These are phyloP conservation scores for Anisogramma anomala DNA, from an alignment of 2,329 filamentous ascomycete species.

Conservation along the genomic window DNA sequence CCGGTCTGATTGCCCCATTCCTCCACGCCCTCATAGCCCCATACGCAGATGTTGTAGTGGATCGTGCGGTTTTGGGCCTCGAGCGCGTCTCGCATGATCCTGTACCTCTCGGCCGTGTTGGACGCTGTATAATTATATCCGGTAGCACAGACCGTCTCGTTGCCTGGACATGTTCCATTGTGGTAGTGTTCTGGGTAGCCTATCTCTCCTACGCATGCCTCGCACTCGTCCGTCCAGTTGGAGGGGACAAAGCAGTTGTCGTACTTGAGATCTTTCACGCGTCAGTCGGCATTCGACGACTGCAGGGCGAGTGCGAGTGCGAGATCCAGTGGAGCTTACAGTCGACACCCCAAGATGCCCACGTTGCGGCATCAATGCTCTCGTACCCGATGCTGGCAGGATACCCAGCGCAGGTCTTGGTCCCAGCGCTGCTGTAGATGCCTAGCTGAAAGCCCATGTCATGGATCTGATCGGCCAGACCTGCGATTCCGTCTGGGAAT, in stretches of 20 bases:
- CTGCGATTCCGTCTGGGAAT: slow-evolving; percentile 4
- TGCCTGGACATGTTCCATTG: slow-evolving; percentile 1
- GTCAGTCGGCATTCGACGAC: background rate
- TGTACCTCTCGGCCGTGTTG: slow-evolving; percentile 31
- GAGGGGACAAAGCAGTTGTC: slow-evolving; percentile 6
- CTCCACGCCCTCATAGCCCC: slow-evolving; percentile 33
- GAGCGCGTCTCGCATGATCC: slow-evolving; percentile 33
- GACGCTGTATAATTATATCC: slow-evolving; percentile 36
- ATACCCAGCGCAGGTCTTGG: slow-evolving; percentile 4
- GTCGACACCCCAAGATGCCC: slow-evolving; percentile 7
- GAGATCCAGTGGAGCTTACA: background rate
- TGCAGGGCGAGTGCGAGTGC: no score
- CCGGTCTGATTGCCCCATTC: slow-evolving; percentile 33
- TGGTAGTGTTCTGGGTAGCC: background rate
- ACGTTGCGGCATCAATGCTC: slow-evolving; percentile 3
- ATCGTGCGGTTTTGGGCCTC: slow-evolving; percentile 28
- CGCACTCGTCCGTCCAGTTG: slow-evolving; percentile 1
- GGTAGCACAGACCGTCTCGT: slow-evolving; percentile 18
- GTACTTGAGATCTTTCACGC: slow-evolving; percentile 5
- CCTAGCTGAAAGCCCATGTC: slow-evolving; percentile 4
- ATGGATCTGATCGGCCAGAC: slow-evolving; percentile 4
- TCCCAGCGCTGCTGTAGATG: slow-evolving; percentile 5
- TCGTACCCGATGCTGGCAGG: slow-evolving; percentile 8
- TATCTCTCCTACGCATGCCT: slow-evolving; percentile 1
- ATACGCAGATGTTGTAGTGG: slow-evolving; percentile 34